A percentile compares a stretch with the other conserved stretches of the same genome.
phyloP scores from a whole-genome alignment of 1,139 yeast genomes.

The Debaryomyces udenii region DNA sequence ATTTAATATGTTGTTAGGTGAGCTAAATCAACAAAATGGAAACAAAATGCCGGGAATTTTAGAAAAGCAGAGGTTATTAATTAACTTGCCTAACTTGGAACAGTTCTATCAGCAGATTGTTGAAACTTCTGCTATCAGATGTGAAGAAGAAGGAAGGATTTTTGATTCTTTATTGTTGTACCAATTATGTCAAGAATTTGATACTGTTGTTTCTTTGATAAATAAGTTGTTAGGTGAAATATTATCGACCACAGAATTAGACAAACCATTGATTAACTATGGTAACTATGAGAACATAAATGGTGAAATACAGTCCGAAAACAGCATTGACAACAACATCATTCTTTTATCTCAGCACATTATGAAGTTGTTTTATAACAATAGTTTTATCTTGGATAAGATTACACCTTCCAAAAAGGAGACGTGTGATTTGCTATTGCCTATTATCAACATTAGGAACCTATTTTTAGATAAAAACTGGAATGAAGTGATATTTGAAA shows the following conservation, averaged over 20 bases:
- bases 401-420: constrained; percentile 54
- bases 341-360: constrained; percentile 63
- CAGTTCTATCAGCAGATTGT: constrained; percentile 59
- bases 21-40: constrained; percentile 67
- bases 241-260: constrained; percentile 72
- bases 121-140: constrained; percentile 81
- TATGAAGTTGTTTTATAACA: constrained; percentile 54
- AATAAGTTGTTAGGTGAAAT: constrained; percentile 82
- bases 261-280: constrained; percentile 53
- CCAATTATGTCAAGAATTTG: constrained; percentile 87
- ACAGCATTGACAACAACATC: constrained; percentile 49
- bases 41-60: constrained; percentile 81
- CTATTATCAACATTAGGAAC: constrained; percentile 69
- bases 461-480: constrained; percentile 60
- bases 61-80: constrained; percentile 73
- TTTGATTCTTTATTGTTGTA: constrained; percentile 85
- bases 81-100: constrained; percentile 60
- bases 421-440: constrained; percentile 65
- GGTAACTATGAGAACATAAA: constrained; percentile 38
- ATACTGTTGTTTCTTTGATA: constrained; percentile 76
- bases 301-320: constrained; percentile 22
- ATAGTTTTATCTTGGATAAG: constrained; percentile 48
- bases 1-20: constrained; percentile 79
- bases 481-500: constrained; percentile 58
- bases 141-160: constrained; percentile 90